Percentiles rank a stretch among this genome's conserved stretches.
Evolutionary conservation across 305 asterid species (phyloP).

Genomic region (Striga hermonthica): DNA sequence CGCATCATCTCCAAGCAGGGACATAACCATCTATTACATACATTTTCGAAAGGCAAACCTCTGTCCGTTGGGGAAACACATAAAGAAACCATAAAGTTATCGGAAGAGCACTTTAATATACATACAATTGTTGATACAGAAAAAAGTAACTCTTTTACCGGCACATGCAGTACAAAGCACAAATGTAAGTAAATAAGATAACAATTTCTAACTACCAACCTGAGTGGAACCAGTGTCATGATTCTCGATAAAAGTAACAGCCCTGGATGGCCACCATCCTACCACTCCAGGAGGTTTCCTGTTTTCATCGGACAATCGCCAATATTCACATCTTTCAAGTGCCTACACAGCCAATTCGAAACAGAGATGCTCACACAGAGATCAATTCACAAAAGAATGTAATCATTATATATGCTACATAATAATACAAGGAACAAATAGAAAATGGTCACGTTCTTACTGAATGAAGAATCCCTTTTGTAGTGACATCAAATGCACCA

Average conservation of each 20-base stretch:
- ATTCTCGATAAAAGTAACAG: slow-evolving; percentile 95
- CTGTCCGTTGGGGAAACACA: neutral
- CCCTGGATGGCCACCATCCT: slow-evolving; percentile 99
- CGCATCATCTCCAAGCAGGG: neutral
- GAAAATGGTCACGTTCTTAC: slow-evolving; percentile 45
- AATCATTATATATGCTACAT: neutral
- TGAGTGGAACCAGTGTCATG: slow-evolving; percentile 99
- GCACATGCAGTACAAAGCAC: slow-evolving; percentile 13
- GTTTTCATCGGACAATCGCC: slow-evolving; percentile 81
- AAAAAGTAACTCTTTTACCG: neutral
- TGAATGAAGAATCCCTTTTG: slow-evolving; percentile 92
- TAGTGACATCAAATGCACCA: slow-evolving; percentile 96
- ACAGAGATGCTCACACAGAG: neutral
- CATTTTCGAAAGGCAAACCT: neutral
- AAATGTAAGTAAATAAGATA: neutral
- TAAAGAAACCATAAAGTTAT: neutral
- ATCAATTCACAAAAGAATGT: neutral
- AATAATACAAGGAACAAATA: neutral
- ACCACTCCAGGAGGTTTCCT: slow-evolving; percentile 95
- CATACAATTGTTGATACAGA: neutral
- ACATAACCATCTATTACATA: neutral
- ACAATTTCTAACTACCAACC: slow-evolving; percentile 39
- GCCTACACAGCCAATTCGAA: slow-evolving; percentile 43
- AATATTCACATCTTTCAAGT: slow-evolving; percentile 82
- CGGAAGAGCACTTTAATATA: neutral